Evolutionary conservation across 306 rosid species (phyloP).

Genomic region (Begonia masoniana): DNA sequence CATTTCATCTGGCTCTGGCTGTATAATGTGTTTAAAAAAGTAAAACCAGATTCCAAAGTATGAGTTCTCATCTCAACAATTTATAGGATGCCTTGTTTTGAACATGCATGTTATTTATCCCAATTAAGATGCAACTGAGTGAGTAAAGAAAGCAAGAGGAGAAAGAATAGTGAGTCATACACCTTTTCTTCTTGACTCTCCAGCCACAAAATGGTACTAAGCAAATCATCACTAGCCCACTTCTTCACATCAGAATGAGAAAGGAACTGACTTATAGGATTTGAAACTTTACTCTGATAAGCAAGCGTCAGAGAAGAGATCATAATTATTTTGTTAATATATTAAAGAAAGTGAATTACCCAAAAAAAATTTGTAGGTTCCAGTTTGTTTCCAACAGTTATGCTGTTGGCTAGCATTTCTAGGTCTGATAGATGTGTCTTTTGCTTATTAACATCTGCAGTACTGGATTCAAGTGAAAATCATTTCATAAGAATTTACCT

Average conservation of each 20-base stretch:
- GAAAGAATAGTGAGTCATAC: neutral
- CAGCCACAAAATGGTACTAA: constrained; percentile 66
- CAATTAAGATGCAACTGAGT: neutral
- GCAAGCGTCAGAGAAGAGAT: constrained; percentile 11
- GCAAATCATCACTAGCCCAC: constrained; percentile 70
- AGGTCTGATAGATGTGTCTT: too few relatives aligned
- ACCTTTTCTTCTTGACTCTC: constrained; percentile 97
- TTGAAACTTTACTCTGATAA: constrained; percentile 30
- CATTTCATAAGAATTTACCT: constrained; percentile 23
- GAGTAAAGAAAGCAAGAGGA: constrained; percentile 1
- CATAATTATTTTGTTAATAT: neutral
- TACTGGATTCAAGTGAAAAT: too few relatives aligned
- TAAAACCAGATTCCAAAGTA: constrained; percentile 2
- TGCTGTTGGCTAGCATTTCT: too few relatives aligned
- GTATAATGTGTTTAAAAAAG: constrained; percentile 16
- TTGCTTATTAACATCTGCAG: too few relatives aligned
- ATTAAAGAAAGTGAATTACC: too few relatives aligned
- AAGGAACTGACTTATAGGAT: constrained; percentile 26
- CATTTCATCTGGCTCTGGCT: constrained; percentile 78
- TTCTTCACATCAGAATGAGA: constrained; percentile 52
- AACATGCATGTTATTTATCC: too few relatives aligned
- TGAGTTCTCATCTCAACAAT: too few relatives aligned
- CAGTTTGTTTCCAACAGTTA: neutral
- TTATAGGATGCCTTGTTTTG: too few relatives aligned
- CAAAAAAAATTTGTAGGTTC: too few relatives aligned